phyloP scores from a whole-genome alignment of 306 rosid genomes.

The Dryas alaskensis region DNA sequence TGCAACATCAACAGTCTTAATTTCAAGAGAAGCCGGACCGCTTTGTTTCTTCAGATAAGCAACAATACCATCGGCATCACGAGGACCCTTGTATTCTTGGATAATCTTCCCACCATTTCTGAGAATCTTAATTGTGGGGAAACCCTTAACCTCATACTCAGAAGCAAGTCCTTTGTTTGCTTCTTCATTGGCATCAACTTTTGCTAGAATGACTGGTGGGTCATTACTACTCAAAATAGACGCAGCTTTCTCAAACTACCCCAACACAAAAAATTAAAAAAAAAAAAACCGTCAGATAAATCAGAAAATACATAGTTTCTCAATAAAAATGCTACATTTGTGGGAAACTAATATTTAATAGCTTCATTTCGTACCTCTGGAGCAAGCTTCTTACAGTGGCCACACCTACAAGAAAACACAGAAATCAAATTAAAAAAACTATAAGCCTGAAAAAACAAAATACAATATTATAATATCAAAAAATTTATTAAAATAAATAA shows the following conservation, averaged over 20 bases:
- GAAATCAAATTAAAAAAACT: neutral
- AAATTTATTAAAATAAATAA: neutral
- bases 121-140: slow-evolving; percentile 81
- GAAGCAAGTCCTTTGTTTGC: slow-evolving; percentile 56
- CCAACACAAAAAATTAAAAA: slow-evolving; percentile 5
- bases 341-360: neutral
- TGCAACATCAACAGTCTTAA: slow-evolving; percentile 69
- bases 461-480: neutral
- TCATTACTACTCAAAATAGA: slow-evolving; percentile 64
- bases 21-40: slow-evolving; percentile 79
- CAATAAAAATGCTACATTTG: neutral
- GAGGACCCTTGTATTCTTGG: slow-evolving; percentile 91
- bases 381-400: slow-evolving; percentile 91
- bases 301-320: neutral
- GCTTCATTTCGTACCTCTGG: slow-evolving; percentile 68
- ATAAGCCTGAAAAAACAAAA: neutral
- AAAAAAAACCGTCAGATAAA: neutral
- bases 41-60: slow-evolving; percentile 75
- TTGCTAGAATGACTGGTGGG: slow-evolving; percentile 72
- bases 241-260: slow-evolving; percentile 87
- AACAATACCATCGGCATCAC: slow-evolving; percentile 86
- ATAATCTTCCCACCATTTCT: slow-evolving; percentile 72
- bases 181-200: slow-evolving; percentile 76
- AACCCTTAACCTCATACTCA: slow-evolving; percentile 57
- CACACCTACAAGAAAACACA: slow-evolving; percentile 59